Conservation (phyloP, 345 rosid genomes). For the Anastatica hierochuntica region DNA sequence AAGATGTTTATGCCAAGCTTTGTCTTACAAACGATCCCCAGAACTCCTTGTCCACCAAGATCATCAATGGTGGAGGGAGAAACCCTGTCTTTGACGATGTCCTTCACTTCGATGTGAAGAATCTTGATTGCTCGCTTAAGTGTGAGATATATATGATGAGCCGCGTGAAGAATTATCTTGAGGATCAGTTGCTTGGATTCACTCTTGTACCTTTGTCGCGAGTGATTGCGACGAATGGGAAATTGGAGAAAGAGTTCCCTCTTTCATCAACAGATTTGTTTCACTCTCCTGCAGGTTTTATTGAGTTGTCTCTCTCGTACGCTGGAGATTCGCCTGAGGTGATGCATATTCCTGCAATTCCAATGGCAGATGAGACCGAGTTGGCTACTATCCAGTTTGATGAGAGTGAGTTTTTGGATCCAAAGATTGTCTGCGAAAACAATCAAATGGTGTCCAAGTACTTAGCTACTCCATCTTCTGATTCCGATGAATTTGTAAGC, state of each 20-base stretch:
- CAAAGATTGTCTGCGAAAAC: slow-evolving; percentile 74
- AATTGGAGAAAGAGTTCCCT: slow-evolving; percentile 77
- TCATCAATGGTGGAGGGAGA: slow-evolving; percentile 94
- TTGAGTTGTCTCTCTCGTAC: slow-evolving; percentile 64
- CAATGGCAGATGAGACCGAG: slow-evolving; percentile 29
- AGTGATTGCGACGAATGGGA: slow-evolving; percentile 53
- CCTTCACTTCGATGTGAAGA: slow-evolving; percentile 48
- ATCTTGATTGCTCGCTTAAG: slow-evolving; percentile 62
- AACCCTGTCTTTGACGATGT: slow-evolving; percentile 88
- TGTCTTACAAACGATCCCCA: slow-evolving; percentile 72
- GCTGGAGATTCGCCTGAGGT: slow-evolving; percentile 72
- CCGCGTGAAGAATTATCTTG: slow-evolving; percentile 91
- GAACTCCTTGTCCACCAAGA: slow-evolving; percentile 59
- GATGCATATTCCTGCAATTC: slow-evolving; percentile 43
- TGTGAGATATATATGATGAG: slow-evolving; percentile 98
- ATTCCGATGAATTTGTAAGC: slow-evolving; percentile 41
- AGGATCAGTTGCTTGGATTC: slow-evolving; percentile 87
- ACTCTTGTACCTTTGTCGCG: slow-evolving; percentile 87
- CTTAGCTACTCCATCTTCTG: slow-evolving; percentile 45
- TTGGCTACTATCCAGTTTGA: slow-evolving; percentile 45
- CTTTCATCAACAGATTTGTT: slow-evolving; percentile 91
- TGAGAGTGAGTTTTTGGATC: slow-evolving; percentile 81
- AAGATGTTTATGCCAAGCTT: slow-evolving; percentile 96
- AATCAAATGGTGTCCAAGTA: slow-evolving; percentile 92
- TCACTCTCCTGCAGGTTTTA: slow-evolving; percentile 93